Evolutionary conservation across 75 land plant species (phyloP), one percentile per base, ranked within the genome.

Genomic region (Adiantum capillusveneris): DNA sequence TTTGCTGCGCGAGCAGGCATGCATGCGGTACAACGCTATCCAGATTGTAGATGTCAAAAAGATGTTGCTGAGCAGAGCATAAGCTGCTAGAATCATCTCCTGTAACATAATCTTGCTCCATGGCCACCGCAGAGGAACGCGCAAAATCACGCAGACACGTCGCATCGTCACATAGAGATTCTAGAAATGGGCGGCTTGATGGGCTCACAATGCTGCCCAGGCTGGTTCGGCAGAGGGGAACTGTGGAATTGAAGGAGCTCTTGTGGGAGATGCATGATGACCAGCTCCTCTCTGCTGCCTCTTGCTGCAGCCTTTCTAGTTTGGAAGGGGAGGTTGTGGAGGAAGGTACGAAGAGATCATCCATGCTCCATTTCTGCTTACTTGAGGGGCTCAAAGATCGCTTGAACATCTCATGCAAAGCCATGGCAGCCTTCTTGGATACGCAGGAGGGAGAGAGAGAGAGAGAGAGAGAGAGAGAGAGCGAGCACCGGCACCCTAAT

Each of bases 201-300:
- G 59, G 60, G 84, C 73, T 68, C 70, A 78, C 49, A 69, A 78
- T 56, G 84, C 84, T 25, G 66, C 74, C 57, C 80, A 81, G 39
- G 57, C 78, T 68, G 84, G 81, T 29, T 81, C 76, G 2, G 71
- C 78, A 14, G 77, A 78, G 45, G 74, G 79, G 0, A 72, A 76
- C 51, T 78, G 78, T 48, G 57, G 78, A 31, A 68, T 66, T 17
- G 81, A 34, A 34, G 37, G 37, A 5, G 37, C 9, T 34, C 37
- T 34, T 34, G 7, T 78, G 84, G 84, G 21, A 1, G 17, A 46
- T 5, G 49, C 49, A 46, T 2, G 49, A 17, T 2, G 49, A 6
- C 6, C 49, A 46, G 49, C 49, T 46, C 49, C 21, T 17, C 6
- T 46, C 49, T 17, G 49, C 49, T 6, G 37, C 37, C 37, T 34